Percentiles rank a stretch among this genome's conserved stretches.
phyloP scores from a whole-genome alignment of 495 filamentous ascomycete species.

The Hyaloscypha hepaticicola region DNA sequence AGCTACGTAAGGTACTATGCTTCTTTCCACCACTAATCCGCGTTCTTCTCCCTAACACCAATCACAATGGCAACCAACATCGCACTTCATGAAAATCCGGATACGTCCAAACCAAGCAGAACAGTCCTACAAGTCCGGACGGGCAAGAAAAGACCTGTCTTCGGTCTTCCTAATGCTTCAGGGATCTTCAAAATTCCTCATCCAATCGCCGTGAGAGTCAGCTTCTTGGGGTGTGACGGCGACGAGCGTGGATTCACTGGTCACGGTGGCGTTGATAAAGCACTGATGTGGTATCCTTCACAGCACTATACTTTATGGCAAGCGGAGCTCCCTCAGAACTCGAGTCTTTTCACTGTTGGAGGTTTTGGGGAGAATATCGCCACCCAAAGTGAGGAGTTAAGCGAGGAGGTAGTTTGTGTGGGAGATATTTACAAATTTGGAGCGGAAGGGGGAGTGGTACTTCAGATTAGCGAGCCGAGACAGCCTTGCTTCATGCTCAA shows the following conservation, averaged over 20 bases:
- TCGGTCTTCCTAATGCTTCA: slow-evolving; percentile 35
- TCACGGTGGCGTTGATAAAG: slow-evolving; percentile 53
- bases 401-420: slow-evolving; percentile 52
- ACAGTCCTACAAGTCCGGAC: slow-evolving; percentile 8
- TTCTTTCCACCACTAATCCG: no score
- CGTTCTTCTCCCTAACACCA: background rate
- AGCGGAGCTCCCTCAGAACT: slow-evolving; percentile 37
- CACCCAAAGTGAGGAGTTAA: slow-evolving; percentile 39
- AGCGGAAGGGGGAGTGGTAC: slow-evolving; percentile 36
- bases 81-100: background rate
- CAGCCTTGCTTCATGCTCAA: slow-evolving; percentile 56
- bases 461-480: slow-evolving; percentile 43
- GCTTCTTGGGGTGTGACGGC: slow-evolving; percentile 42
- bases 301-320: slow-evolving; percentile 49
- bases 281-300: slow-evolving; percentile 53
- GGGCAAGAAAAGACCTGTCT: slow-evolving; percentile 2
- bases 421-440: slow-evolving; percentile 50
- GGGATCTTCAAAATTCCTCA: slow-evolving; percentile 49
- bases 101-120: background rate
- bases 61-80: background rate
- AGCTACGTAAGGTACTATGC: no score
- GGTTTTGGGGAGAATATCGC: slow-evolving; percentile 58
- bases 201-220: slow-evolving; percentile 36
- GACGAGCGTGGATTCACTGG: slow-evolving; percentile 53
- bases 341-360: slow-evolving; percentile 43